Conservation (phyloP, 2,329 filamentous ascomycete genomes). For the Diaporthe humulicola region DNA sequence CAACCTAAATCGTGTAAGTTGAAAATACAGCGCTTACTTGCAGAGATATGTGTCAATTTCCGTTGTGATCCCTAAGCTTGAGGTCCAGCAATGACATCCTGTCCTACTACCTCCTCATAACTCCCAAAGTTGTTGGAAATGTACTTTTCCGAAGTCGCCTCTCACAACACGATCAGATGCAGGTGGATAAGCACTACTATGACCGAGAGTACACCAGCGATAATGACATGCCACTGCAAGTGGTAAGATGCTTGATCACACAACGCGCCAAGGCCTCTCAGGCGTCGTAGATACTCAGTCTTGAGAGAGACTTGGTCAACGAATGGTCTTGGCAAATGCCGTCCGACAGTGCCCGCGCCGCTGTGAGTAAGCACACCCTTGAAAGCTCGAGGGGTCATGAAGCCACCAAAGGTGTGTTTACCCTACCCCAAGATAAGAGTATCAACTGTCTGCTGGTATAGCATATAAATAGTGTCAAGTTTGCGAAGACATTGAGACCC, state of each 20-base stretch:
- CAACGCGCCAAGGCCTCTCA: not conserved
- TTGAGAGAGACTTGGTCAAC: not conserved
- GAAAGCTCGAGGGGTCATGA: not conserved
- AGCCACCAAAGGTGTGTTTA: not conserved
- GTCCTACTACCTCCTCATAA: fast-evolving
- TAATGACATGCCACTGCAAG: not conserved
- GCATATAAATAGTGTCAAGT: not conserved
- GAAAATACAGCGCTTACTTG: not conserved
- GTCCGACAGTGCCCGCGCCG: not conserved
- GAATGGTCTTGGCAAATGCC: slow-evolving; percentile 4
- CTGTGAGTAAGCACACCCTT: slow-evolving; percentile 14
- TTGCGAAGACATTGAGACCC: not conserved
- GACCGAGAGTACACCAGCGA: not conserved
- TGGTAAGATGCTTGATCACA: not conserved
- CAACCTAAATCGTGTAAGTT: too few relatives aligned
- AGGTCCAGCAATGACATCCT: not conserved
- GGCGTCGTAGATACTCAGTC: not conserved
- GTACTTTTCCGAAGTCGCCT: not conserved
- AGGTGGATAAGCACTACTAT: slow-evolving; percentile 5
- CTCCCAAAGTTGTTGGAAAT: not conserved
- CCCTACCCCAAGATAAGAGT: not conserved
- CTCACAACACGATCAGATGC: not conserved
- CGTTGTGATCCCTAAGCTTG: not conserved
- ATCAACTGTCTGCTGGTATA: not conserved
- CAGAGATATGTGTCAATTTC: not conserved